Base-by-base conservation (phyloP, 768 basidiomycete genomes). In the Nevesoporus exiguus region DNA sequence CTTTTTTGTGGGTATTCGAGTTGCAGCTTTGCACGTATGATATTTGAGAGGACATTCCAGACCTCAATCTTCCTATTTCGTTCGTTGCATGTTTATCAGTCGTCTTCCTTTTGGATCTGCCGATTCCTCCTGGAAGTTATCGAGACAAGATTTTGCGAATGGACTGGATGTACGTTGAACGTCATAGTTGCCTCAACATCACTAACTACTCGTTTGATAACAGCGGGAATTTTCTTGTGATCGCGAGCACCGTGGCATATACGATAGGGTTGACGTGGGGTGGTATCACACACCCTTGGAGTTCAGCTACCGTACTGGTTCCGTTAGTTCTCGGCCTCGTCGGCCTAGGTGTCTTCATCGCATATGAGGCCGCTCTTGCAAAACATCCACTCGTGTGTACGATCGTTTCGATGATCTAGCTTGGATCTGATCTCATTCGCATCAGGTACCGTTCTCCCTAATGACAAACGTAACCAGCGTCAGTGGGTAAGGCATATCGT, bases 401-500 rank as follows among this genome's bases (percentile, higher is more conserved):
- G n/a, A n/a, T 21, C n/a, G 8, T 22, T 3, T 22, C 19, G 7
- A 11, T 40, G 3, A 4, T 7, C 17, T 15, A 33, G 19, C 22
- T 21, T 25, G 7, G n/a, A 36, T 37, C 43, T 49, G 11, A 42
- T 19, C 41, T 21, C 3, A 15, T 15, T 24, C 9, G 24, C 13
- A 25, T 9, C 25, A 61, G 60, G 56, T 61, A 8, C 60, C 47
- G 22, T 47, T 36, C 24, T 47, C 47, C 7, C 22, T 47, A 3
- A 47, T 47, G 33, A 47, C 33, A 24, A 24, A 47, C 22, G 10
- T 36, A 8, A 47, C 33, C 2, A 34, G 33, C 33, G 36, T 34
- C 29, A 67, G 65, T 50, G 71, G 69, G 41, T 42, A 25, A 25
- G 40, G 11, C 6, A 19, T 15, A 25, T 14, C 14, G 24, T 3